These are phyloP conservation scores for Dioscorea zingiberensis DNA, from an alignment of 106 monocot genomes.

Conservation along the genomic window DNA sequence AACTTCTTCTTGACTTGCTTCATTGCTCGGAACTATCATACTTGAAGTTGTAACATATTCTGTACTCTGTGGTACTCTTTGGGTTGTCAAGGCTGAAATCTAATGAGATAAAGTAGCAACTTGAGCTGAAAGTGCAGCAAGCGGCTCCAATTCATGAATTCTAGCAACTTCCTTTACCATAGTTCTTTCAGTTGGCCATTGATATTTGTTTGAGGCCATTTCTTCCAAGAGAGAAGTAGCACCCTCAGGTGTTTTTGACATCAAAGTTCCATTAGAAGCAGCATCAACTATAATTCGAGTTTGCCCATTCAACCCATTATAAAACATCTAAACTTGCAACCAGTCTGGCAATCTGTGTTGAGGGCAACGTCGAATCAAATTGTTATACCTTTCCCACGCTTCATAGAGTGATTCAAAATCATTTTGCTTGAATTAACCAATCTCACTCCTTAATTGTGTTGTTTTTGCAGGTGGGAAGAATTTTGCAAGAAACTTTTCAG, in stretches of 20 bases:
- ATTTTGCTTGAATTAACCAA: background rate
- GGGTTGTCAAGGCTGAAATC: background rate
- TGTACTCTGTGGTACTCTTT: background rate
- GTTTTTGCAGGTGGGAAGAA: constrained; percentile 5
- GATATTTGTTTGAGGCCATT: constrained; percentile 9
- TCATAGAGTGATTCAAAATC: constrained; percentile 5
- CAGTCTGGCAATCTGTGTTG: background rate
- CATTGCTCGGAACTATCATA: background rate
- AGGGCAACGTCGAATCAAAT: constrained; percentile 1
- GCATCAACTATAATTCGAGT: no score
- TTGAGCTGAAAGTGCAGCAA: background rate
- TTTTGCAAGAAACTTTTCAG: constrained; percentile 3
- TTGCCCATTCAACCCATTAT: constrained; percentile 4
- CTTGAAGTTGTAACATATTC: background rate
- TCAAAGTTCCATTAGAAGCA: background rate
- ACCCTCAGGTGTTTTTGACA: background rate
- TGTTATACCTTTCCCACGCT: constrained; percentile 5
- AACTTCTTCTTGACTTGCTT: background rate
- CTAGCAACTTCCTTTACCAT: background rate
- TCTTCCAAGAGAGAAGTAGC: background rate
- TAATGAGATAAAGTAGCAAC: background rate
- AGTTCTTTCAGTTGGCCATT: background rate
- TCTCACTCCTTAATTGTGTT: background rate
- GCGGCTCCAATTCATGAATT: background rate
- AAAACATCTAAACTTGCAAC: background rate